These are phyloP conservation scores for Eucalyptus decipiens DNA, from an alignment of 345 rosid genomes.

Conservation along the genomic window DNA sequence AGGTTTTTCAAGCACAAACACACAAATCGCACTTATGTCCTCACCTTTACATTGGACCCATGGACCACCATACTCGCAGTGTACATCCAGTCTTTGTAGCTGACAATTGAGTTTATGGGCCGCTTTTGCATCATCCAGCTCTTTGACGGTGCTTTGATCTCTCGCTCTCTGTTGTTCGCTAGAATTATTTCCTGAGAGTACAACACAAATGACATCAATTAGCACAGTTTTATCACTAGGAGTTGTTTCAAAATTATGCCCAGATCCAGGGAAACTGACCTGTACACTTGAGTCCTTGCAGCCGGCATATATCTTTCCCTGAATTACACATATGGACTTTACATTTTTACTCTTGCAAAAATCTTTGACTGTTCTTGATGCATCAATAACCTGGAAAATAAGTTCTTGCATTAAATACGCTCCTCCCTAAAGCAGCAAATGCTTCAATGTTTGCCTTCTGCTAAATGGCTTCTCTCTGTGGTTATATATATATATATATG, in stretches of 20 bases:
- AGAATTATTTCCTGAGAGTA: slow-evolving; percentile 41
- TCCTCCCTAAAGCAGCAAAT: neutral
- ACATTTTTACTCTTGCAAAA: slow-evolving; percentile 47
- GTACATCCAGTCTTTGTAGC: slow-evolving; percentile 80
- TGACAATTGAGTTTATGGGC: slow-evolving; percentile 48
- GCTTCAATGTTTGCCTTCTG: neutral
- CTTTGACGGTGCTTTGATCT: slow-evolving; percentile 59
- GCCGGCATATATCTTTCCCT: slow-evolving; percentile 69
- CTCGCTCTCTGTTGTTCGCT: slow-evolving; percentile 41
- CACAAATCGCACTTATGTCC: neutral
- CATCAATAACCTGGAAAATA: slow-evolving; percentile 48
- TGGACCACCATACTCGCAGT: slow-evolving; percentile 54
- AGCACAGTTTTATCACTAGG: neutral
- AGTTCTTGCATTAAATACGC: neutral
- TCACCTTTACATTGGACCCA: slow-evolving; percentile 69
- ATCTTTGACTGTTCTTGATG: slow-evolving; percentile 37
- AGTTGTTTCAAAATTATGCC: neutral
- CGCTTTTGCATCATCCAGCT: slow-evolving; percentile 64
- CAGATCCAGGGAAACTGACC: slow-evolving; percentile 17
- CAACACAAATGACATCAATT: neutral
- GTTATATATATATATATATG: neutral
- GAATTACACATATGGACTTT: slow-evolving; percentile 46
- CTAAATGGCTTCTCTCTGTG: neutral
- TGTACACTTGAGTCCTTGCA: slow-evolving; percentile 84
- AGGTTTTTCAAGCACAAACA: neutral